Conservation (phyloP, 495 filamentous ascomycete species). For the Penicillium ucsense region DNA sequence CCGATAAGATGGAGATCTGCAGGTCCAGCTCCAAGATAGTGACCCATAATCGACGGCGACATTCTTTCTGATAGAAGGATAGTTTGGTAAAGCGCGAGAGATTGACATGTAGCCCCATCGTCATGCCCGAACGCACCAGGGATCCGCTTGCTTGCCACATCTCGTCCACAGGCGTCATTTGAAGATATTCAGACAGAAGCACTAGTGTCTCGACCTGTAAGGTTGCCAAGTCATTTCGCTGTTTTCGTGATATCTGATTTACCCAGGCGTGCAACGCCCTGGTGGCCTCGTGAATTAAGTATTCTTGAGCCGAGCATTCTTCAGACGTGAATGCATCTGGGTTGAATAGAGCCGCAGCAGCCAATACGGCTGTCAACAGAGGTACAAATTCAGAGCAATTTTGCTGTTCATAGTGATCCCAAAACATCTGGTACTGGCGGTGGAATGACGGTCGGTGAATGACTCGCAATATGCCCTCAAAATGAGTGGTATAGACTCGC, state of each 20-base stretch:
- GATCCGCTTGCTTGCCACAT: slow-evolving; percentile 48
- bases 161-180: slow-evolving; percentile 27
- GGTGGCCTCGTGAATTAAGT: slow-evolving; percentile 18
- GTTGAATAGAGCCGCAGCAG: slow-evolving; percentile 9
- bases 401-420: slow-evolving; percentile 5
- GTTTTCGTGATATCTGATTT: slow-evolving; percentile 24
- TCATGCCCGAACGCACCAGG: slow-evolving; percentile 46
- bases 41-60: slow-evolving; percentile 33
- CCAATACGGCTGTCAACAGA: slow-evolving; percentile 13
- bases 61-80: slow-evolving; percentile 25
- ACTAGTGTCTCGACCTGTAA: slow-evolving; percentile 17
- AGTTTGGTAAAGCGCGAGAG: slow-evolving; percentile 18
- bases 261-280: slow-evolving; percentile 21
- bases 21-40: slow-evolving; percentile 36
- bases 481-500: slow-evolving; percentile 12
- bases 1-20: slow-evolving; percentile 25
- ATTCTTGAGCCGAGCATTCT: slow-evolving; percentile 25
- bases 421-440: slow-evolving; percentile 14
- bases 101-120: slow-evolving; percentile 52
- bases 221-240: slow-evolving; percentile 25
- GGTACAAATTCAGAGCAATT: slow-evolving; percentile 8
- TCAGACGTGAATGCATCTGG: slow-evolving; percentile 22
- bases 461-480: slow-evolving; percentile 17
- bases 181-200: slow-evolving; percentile 39
- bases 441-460: slow-evolving; percentile 18